Percentiles rank a stretch among this genome's conserved stretches.
These are phyloP conservation scores for Spirogloea muscicola DNA, from an alignment of 139 green algal species.

Conservation along the genomic window DNA sequence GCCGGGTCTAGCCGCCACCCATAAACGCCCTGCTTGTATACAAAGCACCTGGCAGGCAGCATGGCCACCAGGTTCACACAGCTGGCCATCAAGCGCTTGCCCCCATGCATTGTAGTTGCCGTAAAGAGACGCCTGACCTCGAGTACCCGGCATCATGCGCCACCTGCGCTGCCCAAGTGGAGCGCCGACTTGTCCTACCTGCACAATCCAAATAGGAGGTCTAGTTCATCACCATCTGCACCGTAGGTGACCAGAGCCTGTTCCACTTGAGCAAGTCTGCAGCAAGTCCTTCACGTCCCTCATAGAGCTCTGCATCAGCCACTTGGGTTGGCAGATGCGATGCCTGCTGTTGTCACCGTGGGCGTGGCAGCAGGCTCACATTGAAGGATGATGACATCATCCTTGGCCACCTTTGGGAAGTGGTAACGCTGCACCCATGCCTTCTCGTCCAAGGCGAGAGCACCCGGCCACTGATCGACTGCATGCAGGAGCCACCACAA, in stretches of 20 bases:
- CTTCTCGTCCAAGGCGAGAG: conserved; percentile 32
- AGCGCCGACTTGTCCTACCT: conserved; percentile 44
- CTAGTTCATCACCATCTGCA: too few relatives aligned
- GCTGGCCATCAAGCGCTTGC: too few relatives aligned
- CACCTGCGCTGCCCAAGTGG: conserved; percentile 66
- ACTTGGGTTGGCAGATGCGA: too few relatives aligned
- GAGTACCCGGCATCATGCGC: conserved; percentile 44
- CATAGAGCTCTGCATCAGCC: too few relatives aligned
- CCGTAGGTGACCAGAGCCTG: too few relatives aligned
- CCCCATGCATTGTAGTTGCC: too few relatives aligned
- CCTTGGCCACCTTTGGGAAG: conserved; percentile 52
- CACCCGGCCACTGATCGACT: conserved; percentile 15
- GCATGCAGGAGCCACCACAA: too few relatives aligned
- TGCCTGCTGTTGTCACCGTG: too few relatives aligned
- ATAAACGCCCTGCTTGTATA: conserved; percentile 58
- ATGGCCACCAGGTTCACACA: too few relatives aligned
- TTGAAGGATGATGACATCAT: conserved; percentile 57
- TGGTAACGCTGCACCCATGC: conserved; percentile 55
- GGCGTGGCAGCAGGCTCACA: conserved; percentile 47
- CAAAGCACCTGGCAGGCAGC: conserved; percentile 23
- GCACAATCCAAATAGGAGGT: too few relatives aligned
- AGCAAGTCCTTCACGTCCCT: too few relatives aligned
- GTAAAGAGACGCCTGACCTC: conserved; percentile 5
- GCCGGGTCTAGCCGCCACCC: conserved; percentile 60
- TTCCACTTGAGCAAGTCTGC: too few relatives aligned